These are phyloP conservation scores for Inga oerstediana DNA, from an alignment of 306 rosid genomes.

Conservation along the genomic window DNA sequence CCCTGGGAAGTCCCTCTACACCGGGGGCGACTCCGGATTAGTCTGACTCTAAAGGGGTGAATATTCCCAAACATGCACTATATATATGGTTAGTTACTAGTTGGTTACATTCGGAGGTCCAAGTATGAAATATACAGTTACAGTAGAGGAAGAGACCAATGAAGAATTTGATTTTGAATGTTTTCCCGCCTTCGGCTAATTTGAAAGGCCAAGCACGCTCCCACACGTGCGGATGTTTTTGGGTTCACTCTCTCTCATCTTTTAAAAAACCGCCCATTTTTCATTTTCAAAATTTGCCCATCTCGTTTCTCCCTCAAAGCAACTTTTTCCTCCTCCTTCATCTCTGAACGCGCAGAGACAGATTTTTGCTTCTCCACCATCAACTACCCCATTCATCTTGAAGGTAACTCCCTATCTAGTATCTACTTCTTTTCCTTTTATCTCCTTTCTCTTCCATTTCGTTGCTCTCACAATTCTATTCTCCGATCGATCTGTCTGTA, in stretches of 20 bases:
- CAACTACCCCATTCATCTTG: background rate
- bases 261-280: conserved; percentile 51
- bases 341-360: background rate
- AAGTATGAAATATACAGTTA: too few species aligned
- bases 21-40: too few species aligned
- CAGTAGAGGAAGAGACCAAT: too few species aligned
- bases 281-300: conserved; percentile 54
- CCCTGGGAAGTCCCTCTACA: too few species aligned
- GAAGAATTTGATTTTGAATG: background rate
- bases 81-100: too few species aligned
- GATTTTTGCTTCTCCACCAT: background rate
- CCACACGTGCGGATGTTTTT: background rate
- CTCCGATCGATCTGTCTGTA: background rate
- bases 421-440: background rate
- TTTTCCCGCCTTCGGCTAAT: conserved; percentile 1
- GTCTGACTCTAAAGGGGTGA: too few species aligned
- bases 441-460: background rate
- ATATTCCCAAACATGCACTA: too few species aligned
- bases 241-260: too few species aligned
- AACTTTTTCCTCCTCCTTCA: background rate
- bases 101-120: too few species aligned
- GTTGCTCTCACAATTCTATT: background rate
- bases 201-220: background rate
- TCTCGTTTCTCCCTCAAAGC: conserved; percentile 31
- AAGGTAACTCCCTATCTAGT: background rate